phyloP scores from a whole-genome alignment of 345 rosid species.

The Arabidopsis thaliana region TAIR10.1 NC_003070.9:2001501-2002000 shows the following conservation, averaged over 20 bases:
- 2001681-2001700: slow-evolving; percentile 47
- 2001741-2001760: slow-evolving; percentile 61
- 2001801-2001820: slow-evolving; percentile 45
- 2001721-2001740: slow-evolving; percentile 52
- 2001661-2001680: slow-evolving; percentile 47
- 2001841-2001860: slow-evolving; percentile 48
- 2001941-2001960: slow-evolving; percentile 66
- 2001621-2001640: slow-evolving; percentile 58
- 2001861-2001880: slow-evolving; percentile 51
- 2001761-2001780: slow-evolving; percentile 49
- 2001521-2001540: not conserved
- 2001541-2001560: slow-evolving; percentile 27
- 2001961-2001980: slow-evolving; percentile 72
- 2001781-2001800: slow-evolving; percentile 47
- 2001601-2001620: slow-evolving; percentile 4
- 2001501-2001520: slow-evolving; percentile 4
- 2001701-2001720: slow-evolving; percentile 37
- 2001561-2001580: slow-evolving; percentile 35
- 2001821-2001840: slow-evolving; percentile 52
- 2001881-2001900: slow-evolving; percentile 57
- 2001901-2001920: slow-evolving; percentile 57
- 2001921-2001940: slow-evolving; percentile 56
- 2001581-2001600: not conserved
- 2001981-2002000: slow-evolving; percentile 57
- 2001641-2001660: slow-evolving; percentile 50